Base-by-base conservation (phyloP, 495 filamentous ascomycete genomes). In the Annulohypoxylon maeteangense region DNA sequence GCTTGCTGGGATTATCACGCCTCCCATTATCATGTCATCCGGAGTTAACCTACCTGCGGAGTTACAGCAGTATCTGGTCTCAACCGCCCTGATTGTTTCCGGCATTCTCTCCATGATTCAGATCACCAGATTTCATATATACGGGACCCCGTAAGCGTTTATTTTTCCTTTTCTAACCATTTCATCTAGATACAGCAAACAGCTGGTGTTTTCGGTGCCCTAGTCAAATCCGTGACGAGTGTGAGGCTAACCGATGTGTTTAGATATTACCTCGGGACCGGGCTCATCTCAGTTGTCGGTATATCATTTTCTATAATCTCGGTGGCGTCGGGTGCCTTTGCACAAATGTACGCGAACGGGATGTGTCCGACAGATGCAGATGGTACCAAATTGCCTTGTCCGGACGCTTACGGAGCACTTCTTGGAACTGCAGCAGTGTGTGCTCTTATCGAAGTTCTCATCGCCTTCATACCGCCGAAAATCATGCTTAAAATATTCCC, bases 261-360 rank as follows among this genome's bases (percentile, higher is more conserved):
- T 44, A 80, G 81, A 18, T 88, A 97, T 78, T 95, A 90, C 70
- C 79, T 97, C 68, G 93, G 94, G 36, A 97, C 94, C 0, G 94
- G 94, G 1, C 79, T 97, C 48, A 92, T 97, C 62, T 94, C 92
- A 1, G 93, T 97, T n/a, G 92, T 97, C 16, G 93, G 93, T 51
- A 92, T 92, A 25, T 93, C 90, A 0, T 97, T 97, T 78, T 86
- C 93, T 18, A 92, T 93, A 53, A 95, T 98, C 68, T 92, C 94
- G 6, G 90, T 97, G 16, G 92, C 93, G 8, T 85, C 86, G 6
- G 92, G 92, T 22, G 91, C 89, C 0, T 89, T 97, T 53, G 65
- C 78, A 8, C 93, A 97, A 73, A 97, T 97, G 92, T 97, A 97
- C 77, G 81, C 80, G 23, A 94, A 92, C 45, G 94, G 94, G 18